Percentiles rank a stretch among this genome's conserved stretches.
Conservation (phyloP, 2,329 filamentous ascomycete genomes). For the Fusarium sp. region DNA sequence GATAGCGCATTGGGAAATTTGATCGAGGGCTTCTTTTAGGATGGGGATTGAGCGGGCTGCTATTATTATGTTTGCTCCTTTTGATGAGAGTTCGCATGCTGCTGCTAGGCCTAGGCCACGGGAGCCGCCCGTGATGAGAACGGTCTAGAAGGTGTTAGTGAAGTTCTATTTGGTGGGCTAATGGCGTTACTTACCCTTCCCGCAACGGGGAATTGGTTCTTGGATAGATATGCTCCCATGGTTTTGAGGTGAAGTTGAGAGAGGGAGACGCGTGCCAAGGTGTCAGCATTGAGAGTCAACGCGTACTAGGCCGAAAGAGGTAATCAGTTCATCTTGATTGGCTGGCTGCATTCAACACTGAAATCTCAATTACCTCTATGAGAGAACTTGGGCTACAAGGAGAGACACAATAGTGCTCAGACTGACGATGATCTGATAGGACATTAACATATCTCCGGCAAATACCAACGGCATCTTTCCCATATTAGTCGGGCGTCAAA, state of each 20-base stretch:
- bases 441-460: not conserved
- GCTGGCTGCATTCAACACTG: not conserved
- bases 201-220: slow-evolving; percentile 19
- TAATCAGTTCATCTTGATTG: not conserved
- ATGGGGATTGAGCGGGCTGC: slow-evolving; percentile 8
- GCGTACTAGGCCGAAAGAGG: not conserved
- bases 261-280: not conserved
- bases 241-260: not conserved
- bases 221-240: slow-evolving; percentile 18
- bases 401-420: not conserved
- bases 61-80: slow-evolving; percentile 23
- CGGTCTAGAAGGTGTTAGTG: slow-evolving; percentile 12
- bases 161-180: accelerated
- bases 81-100: slow-evolving; percentile 25
- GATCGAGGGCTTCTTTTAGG: slow-evolving; percentile 11
- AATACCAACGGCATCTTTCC: not conserved
- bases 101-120: slow-evolving; percentile 27
- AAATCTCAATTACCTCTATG: not conserved
- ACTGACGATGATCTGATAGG: not conserved
- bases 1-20: slow-evolving; percentile 14
- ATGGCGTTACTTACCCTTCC: not conserved
- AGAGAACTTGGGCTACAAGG: not conserved
- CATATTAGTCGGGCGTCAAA: not conserved
- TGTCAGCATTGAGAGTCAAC: slow-evolving; percentile 21
- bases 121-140: slow-evolving; percentile 29